Evolutionary conservation across 78 protist species (phyloP), one percentile per base, ranked within the genome.

Genomic region (Chrysochromulina parva): DNA sequence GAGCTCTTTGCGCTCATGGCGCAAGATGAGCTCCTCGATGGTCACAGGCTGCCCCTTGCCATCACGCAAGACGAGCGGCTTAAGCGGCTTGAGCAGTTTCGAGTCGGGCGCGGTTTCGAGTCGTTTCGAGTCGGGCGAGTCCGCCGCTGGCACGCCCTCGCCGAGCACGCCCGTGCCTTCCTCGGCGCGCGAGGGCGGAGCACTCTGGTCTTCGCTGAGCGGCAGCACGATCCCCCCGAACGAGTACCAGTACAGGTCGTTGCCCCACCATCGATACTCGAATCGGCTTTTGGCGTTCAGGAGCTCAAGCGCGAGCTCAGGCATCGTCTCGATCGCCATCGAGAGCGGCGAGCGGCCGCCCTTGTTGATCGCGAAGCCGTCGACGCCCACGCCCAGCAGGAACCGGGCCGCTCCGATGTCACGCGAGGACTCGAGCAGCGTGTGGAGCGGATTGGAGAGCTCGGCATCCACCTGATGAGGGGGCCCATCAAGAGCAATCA

Each of bases 341-440:
- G 84, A 74, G 84, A 74, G 84, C 57, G 84, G 55, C 84, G 84
- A 74, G 57, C 26, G 53, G 84, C n/a, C 84, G 19, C 4, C 28
- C 38, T 48, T 28, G 84, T 74, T 74, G n/a, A 1, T 47, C 3
- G 47, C 24, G 84, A 7, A 74, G 55, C 84, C 84, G 84, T 74
- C 84, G 55, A 74, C 84, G 84, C 84, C 84, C 38, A 3, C n/a
- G n/a, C 17, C 84, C n/a, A 74, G 57, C 7, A 74, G 57, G n/a
- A 74, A 7, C n/a, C 14, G 1, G n/a, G 84, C 84, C 24, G 52
- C 1, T 28, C 2, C 47, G n/a, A 48, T 0, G 52, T 74, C 55
- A 55, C 84, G 84, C 84, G 84, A 74, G 57, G 84, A 3, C 52
- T 7, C 53, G n/a, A 74, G 14, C 84, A 74, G 84, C 84, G 54